Percentiles rank a stretch among this genome's conserved stretches.
Evolutionary conservation across 1,284 basidiomycete genomes (phyloP).

Genomic region (Malassezia sp.): DNA sequence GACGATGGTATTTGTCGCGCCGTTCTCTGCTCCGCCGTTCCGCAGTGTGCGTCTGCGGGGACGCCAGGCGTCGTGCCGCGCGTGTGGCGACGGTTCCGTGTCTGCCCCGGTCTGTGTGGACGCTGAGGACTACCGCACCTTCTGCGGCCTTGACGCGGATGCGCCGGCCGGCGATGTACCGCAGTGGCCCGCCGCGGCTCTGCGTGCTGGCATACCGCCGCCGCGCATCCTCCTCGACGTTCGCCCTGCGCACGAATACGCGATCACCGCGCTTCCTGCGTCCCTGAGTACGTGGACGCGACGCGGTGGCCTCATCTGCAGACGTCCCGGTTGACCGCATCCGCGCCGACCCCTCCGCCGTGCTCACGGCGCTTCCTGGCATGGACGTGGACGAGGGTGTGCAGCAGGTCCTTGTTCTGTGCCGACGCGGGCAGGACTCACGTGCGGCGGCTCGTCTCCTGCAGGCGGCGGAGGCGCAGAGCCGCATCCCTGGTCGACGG

Average conservation of each 20-base stretch:
- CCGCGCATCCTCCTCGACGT: slow-evolving; percentile 13
- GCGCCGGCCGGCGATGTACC: slow-evolving; percentile 19
- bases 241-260: slow-evolving; percentile 10
- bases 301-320: slow-evolving; percentile 1
- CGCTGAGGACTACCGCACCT: slow-evolving; percentile 32
- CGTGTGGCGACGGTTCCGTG: slow-evolving; percentile 41
- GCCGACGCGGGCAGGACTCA: slow-evolving; percentile 14
- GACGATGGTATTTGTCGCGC: slow-evolving; percentile 61
- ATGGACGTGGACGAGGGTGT: no score
- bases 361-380: not conserved
- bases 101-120: no score
- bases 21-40: slow-evolving; percentile 62
- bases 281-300: not conserved
- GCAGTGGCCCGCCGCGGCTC: no score
- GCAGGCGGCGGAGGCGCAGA: not conserved
- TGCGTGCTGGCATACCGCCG: no score
- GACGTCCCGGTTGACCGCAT: slow-evolving; percentile 7
- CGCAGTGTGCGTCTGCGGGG: slow-evolving; percentile 66
- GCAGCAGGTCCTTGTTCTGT: slow-evolving; percentile 6
- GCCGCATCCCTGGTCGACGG: no score
- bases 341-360: not conserved
- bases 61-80: slow-evolving; percentile 26
- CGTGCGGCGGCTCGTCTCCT: slow-evolving; percentile 10
- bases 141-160: slow-evolving; percentile 46
- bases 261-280: slow-evolving; percentile 1